These are phyloP conservation scores for Colletotrichum tanaceti DNA, from an alignment of 2,329 filamentous ascomycete species.

Conservation along the genomic window DNA sequence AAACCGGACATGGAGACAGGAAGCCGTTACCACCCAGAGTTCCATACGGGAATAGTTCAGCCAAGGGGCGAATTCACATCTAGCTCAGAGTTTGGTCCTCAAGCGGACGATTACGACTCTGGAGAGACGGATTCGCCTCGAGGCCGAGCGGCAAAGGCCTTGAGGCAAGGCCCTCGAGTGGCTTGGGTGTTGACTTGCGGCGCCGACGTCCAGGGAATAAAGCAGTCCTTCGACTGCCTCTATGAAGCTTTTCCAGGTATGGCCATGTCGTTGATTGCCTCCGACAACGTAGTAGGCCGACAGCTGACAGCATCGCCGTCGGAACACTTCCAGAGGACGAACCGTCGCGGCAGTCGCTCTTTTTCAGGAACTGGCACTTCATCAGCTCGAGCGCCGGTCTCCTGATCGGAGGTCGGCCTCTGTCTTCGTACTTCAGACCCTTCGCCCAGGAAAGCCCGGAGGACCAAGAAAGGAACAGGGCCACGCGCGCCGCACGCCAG, in stretches of 20 bases:
- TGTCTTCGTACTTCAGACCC: conserved; percentile 9
- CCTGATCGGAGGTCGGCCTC: background rate
- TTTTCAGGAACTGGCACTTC: conserved; percentile 15
- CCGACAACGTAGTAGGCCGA: background rate
- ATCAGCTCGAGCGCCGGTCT: conserved; percentile 6
- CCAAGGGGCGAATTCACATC: background rate
- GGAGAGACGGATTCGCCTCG: background rate
- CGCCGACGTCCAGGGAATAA: conserved; percentile 1
- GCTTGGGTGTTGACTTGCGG: conserved; percentile 1
- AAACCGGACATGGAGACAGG: conserved; percentile 3
- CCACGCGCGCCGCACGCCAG: background rate
- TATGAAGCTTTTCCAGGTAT: conserved; percentile 12
- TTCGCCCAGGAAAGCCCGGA: background rate
- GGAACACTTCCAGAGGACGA: background rate
- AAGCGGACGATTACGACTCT: background rate
- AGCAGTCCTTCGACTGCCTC: conserved; percentile 6
- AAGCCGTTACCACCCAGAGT: background rate
- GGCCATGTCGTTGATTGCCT: background rate
- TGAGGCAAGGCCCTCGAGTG: background rate
- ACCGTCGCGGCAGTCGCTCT: background rate
- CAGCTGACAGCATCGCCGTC: background rate
- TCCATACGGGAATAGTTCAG: conserved; percentile 10
- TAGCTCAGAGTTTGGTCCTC: background rate
- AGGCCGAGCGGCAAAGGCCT: background rate
- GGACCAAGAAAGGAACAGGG: background rate